These are phyloP conservation scores for Litchi chinensis DNA, from an alignment of 345 rosid genomes.

Conservation along the genomic window DNA sequence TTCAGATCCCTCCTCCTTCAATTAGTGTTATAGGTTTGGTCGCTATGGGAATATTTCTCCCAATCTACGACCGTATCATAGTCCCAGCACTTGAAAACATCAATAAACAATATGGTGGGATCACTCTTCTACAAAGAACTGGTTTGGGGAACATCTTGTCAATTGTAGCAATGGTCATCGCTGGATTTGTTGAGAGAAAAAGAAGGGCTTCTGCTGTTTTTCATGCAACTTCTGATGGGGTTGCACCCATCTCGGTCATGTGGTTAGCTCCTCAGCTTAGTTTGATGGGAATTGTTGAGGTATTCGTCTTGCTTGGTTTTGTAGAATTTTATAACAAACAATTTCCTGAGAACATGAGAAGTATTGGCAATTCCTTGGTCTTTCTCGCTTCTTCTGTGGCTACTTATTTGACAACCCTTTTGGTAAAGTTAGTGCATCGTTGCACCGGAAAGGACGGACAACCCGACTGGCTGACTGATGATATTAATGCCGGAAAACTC, in stretches of 20 bases:
- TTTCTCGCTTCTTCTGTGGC: slow-evolving; percentile 24
- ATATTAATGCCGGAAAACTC: slow-evolving; percentile 39
- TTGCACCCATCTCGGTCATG: slow-evolving; percentile 33
- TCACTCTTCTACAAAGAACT: slow-evolving; percentile 32
- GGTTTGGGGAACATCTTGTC: slow-evolving; percentile 35
- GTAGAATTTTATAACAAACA: slow-evolving; percentile 46
- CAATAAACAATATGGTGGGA: slow-evolving; percentile 28
- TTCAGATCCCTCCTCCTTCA: slow-evolving; percentile 51
- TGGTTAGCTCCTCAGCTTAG: slow-evolving; percentile 46
- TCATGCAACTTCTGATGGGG: slow-evolving; percentile 6
- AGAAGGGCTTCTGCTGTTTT: slow-evolving; percentile 27
- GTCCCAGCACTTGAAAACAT: slow-evolving; percentile 32
- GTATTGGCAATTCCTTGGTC: slow-evolving; percentile 34
- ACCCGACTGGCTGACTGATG: slow-evolving; percentile 32
- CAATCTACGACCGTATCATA: slow-evolving; percentile 43
- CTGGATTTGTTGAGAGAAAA: slow-evolving; percentile 34
- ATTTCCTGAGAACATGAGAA: slow-evolving; percentile 50
- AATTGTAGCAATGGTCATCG: slow-evolving; percentile 23
- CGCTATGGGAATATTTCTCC: slow-evolving; percentile 39
- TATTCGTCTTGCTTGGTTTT: slow-evolving; percentile 32
- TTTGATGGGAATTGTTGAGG: slow-evolving; percentile 37
- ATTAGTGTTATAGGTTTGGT: slow-evolving; percentile 34
- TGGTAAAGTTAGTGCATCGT: slow-evolving; percentile 22
- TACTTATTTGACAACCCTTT: slow-evolving; percentile 21
- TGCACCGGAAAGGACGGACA: slow-evolving; percentile 13